Percentiles rank a stretch among this genome's conserved stretches.
phyloP scores from a whole-genome alignment of 2,329 filamentous ascomycete species.

The Ophioceras dolichostomum region DNA sequence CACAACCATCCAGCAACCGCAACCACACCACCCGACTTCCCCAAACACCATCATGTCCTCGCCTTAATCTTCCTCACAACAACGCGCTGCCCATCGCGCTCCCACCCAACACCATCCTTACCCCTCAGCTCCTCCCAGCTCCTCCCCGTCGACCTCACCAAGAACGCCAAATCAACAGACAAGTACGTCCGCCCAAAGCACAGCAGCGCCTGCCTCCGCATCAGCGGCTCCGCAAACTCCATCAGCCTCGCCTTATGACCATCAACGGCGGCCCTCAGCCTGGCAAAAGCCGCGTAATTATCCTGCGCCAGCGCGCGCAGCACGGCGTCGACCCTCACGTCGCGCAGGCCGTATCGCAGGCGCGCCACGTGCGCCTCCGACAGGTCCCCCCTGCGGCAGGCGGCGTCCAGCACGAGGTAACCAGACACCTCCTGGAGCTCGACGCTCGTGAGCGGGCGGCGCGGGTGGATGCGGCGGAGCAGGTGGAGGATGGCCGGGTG shows the following conservation, averaged over 20 bases:
- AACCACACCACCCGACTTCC: too few species aligned
- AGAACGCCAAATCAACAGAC: constrained; percentile 51
- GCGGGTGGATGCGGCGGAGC: constrained; percentile 44
- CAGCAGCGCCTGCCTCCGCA: constrained; percentile 69
- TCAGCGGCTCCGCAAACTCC: constrained; percentile 65
- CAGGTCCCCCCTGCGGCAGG: constrained; percentile 69
- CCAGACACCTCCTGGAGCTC: constrained; percentile 70
- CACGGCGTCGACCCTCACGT: constrained; percentile 55
- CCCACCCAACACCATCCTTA: constrained; percentile 72
- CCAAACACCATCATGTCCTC: constrained; percentile 19
- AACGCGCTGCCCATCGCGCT: constrained; percentile 58
- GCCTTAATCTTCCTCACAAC: constrained; percentile 54
- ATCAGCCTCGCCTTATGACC: constrained; percentile 69
- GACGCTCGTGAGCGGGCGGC: constrained; percentile 47
- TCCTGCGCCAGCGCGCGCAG: constrained; percentile 64
- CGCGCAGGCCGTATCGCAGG: constrained; percentile 46
- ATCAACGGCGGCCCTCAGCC: constrained; percentile 59
- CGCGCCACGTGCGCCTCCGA: constrained; percentile 60
- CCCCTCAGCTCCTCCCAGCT: constrained; percentile 61
- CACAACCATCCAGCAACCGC: too few species aligned
- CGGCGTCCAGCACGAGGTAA: constrained; percentile 78
- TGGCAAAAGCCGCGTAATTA: constrained; percentile 72
- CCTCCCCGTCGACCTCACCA: constrained; percentile 56
- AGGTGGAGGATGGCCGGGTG: constrained; percentile 76
- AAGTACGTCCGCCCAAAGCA: constrained; percentile 78